phyloP scores from a whole-genome alignment of 768 basidiomycete species.

The Leccinum variicolor region DNA sequence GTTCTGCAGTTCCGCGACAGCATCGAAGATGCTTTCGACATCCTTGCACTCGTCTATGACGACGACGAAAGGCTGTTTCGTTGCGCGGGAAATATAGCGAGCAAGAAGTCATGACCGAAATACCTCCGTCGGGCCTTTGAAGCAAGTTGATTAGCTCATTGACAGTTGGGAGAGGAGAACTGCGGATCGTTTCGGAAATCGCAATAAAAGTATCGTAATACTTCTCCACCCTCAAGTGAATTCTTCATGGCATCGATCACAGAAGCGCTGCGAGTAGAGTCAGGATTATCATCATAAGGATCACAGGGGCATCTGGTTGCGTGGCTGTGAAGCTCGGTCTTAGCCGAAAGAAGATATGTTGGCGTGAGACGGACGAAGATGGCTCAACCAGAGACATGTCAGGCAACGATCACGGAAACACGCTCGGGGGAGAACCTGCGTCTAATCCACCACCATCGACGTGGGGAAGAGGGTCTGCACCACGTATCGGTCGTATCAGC shows the following conservation, averaged over 20 bases:
- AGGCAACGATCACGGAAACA: conserved; percentile 39
- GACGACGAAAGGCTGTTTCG: conserved; percentile 1
- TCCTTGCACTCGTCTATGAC: neutral
- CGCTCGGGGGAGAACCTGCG: conserved; percentile 43
- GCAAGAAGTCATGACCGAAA: neutral
- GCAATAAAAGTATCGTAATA: conserved; percentile 17
- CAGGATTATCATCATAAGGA: neutral
- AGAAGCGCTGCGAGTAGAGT: conserved; percentile 5
- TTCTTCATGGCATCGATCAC: conserved; percentile 7
- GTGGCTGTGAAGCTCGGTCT: neutral
- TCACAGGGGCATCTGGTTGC: neutral
- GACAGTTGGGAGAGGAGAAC: conserved; percentile 17
- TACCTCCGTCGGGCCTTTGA: neutral
- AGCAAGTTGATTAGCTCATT: neutral
- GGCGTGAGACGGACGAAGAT: neutral
- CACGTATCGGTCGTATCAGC: conserved; percentile 52
- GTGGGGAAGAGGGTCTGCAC: conserved; percentile 41
- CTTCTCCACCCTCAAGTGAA: neutral
- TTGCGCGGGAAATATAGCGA: neutral
- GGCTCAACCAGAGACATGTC: conserved; percentile 32
- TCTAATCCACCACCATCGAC: conserved; percentile 46
- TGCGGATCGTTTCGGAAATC: conserved; percentile 13
- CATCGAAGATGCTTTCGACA: neutral
- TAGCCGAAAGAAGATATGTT: neutral
- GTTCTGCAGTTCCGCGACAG: too few species aligned